Conservation (phyloP, 1,139 yeast genomes). For the Candida tetrigidarum region DNA sequence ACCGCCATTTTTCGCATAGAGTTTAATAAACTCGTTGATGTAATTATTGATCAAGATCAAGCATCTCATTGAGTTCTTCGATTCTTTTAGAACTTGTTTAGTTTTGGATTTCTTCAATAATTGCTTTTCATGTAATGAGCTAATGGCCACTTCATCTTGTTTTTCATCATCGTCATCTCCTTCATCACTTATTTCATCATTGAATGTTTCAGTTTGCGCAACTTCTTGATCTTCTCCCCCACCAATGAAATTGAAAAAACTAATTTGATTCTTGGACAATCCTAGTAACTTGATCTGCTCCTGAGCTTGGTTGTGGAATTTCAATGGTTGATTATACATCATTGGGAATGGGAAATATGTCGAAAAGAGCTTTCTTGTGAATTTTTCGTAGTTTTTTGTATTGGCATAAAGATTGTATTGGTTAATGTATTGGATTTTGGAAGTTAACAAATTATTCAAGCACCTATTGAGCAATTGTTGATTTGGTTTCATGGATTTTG, state of each 20-base stretch:
- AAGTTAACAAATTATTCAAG: constrained; percentile 36
- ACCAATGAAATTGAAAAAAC: constrained; percentile 28
- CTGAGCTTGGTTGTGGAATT: constrained; percentile 53
- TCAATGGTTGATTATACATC: constrained; percentile 79
- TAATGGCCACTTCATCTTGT: constrained; percentile 40
- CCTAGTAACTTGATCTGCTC: constrained; percentile 47
- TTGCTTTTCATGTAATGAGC: constrained; percentile 55
- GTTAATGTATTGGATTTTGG: constrained; percentile 51
- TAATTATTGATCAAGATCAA: constrained; percentile 43
- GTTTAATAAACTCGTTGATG: constrained; percentile 28
- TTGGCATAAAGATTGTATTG: constrained; percentile 66
- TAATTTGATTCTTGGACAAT: constrained; percentile 29
- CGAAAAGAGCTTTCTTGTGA: constrained; percentile 64
- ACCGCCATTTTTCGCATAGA: constrained; percentile 21
- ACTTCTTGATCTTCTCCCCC: constrained; percentile 17
- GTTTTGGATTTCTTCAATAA: constrained; percentile 47
- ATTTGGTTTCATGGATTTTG: constrained; percentile 14
- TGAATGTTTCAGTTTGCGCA: constrained; percentile 34
- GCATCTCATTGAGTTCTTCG: constrained; percentile 56
- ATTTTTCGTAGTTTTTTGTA: constrained; percentile 63
- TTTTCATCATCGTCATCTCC: constrained; percentile 23
- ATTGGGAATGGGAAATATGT: constrained; percentile 75
- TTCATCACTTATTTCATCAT: constrained; percentile 23
- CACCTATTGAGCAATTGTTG: constrained; percentile 29
- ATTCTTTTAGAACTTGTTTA: constrained; percentile 47